These are phyloP conservation scores for Coprinellus aureogranulatus DNA, from an alignment of 768 basidiomycete species.

Conservation along the genomic window DNA sequence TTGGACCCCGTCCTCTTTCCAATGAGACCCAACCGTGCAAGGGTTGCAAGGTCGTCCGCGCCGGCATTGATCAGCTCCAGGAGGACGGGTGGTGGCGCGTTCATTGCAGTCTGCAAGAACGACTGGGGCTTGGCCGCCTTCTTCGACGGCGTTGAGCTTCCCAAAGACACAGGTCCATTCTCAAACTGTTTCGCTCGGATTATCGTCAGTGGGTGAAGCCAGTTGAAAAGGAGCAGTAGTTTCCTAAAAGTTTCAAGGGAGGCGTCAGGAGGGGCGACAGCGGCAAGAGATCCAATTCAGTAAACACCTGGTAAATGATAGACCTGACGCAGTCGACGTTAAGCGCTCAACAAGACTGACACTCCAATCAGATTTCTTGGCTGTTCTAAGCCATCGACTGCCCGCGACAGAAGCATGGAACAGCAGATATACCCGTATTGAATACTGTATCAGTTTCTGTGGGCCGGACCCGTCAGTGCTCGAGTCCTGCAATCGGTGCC, in stretches of 20 bases:
- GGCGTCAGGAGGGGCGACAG: slow-evolving; percentile 4
- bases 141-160: slow-evolving; percentile 53
- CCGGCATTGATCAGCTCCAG: slow-evolving; percentile 73
- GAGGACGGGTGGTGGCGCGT: slow-evolving; percentile 79
- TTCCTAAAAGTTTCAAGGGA: slow-evolving; percentile 49
- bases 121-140: slow-evolving; percentile 55
- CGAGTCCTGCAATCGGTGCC: no score
- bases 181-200: slow-evolving; percentile 67
- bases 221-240: slow-evolving; percentile 79
- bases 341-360: slow-evolving; percentile 57
- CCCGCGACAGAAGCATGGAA: slow-evolving; percentile 58
- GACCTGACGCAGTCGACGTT: slow-evolving; percentile 57
- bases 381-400: slow-evolving; percentile 46
- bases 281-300: not conserved
- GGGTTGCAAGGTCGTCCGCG: slow-evolving; percentile 79
- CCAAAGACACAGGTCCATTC: no score
- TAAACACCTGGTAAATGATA: slow-evolving; percentile 72
- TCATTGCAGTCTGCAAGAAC: slow-evolving; percentile 70
- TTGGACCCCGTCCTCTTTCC: slow-evolving; percentile 62
- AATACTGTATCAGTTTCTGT: slow-evolving; percentile 87
- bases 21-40: slow-evolving; percentile 66
- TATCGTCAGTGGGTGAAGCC: slow-evolving; percentile 71
- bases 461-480: no score
- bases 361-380: slow-evolving; percentile 52
- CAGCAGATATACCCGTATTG: slow-evolving; percentile 69